These are phyloP conservation scores for Ceratopteris richardii DNA, from an alignment of 75 land plant genomes.

Conservation along the genomic window DNA sequence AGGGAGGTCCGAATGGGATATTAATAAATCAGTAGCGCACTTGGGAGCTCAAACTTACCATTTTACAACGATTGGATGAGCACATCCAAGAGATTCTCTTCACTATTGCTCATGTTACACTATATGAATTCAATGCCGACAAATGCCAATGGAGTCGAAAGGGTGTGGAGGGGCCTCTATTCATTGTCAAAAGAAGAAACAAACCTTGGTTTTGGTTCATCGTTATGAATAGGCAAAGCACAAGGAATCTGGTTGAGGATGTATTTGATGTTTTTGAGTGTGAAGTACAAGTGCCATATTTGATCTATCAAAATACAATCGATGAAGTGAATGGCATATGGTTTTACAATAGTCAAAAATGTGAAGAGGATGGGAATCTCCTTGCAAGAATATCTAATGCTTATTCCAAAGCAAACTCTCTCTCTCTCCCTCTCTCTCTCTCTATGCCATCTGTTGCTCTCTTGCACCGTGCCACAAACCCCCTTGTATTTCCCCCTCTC, in stretches of 20 bases:
- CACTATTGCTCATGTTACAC: conserved; percentile 90
- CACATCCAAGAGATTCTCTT: conserved; percentile 85
- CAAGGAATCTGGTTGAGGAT: conserved; percentile 96
- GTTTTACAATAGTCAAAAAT: no score
- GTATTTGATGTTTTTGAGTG: conserved; percentile 90
- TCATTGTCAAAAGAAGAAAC: conserved; percentile 87
- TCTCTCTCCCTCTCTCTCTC: no score
- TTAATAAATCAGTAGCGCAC: conserved; percentile 79
- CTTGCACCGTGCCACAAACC: no score
- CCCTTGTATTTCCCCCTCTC: no score
- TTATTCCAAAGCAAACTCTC: no score
- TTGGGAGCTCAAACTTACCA: conserved; percentile 82
- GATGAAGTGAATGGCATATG: no score
- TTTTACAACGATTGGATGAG: conserved; percentile 82
- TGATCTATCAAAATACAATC: no score
- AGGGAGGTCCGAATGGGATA: conserved; percentile 67
- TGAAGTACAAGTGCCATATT: no score
- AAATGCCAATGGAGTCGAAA: conserved; percentile 94
- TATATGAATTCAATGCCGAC: conserved; percentile 86
- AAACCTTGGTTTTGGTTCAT: conserved; percentile 92
- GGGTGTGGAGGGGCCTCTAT: conserved; percentile 96
- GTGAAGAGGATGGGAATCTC: no score
- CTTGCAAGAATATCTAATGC: no score
- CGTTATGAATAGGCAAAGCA: conserved; percentile 92
- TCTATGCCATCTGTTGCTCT: no score